Evolutionary conservation across 768 basidiomycete species (phyloP), one percentile per base, ranked within the genome.

Genomic region (Tricholoma sp.): DNA sequence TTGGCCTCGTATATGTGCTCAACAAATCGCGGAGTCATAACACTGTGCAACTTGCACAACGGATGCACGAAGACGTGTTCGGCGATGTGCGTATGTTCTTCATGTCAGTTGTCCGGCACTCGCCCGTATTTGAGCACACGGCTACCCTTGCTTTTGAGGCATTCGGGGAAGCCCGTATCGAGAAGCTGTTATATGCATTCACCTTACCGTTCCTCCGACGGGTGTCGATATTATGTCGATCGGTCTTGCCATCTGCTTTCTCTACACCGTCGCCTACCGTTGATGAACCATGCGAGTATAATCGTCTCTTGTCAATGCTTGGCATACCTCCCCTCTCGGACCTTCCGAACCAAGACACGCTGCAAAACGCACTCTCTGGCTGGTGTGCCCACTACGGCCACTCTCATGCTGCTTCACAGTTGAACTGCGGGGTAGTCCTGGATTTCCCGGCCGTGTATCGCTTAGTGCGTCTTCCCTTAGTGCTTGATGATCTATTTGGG

Each of bases 371-470:
- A n/a, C 77, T 93, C 2, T 88, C 88, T 0, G 88, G 91, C 3
- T 96, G 94, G 94, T 89, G 92, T 67, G 86, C 86, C 3, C 91
- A 94, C 67, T 94, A 91, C 66, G 89, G 90, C 1, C 84, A 89
- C 61, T 85, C 88, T 2, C 89, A 91, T 61, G 83, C 88, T 1
- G 81, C 85, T 1, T 84, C 88, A 2, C 90, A 92, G 63, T 72
- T 89, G 57, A 89, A 89, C 62, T 90, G 88, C 63, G 88, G 87
- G 1, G 85, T 91, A 27, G 74, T 81, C 18, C 76, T 98, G 45
- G 95, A 98, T 61, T 91, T 86, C 64, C 90, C 96, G 0, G 80
- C 78, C 1, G 73, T 87, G 2, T 98, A 99, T 70, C 89, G 88
- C 37, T 81, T 98, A 18, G 84, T 89, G 4, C 80, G 85, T 39